These are phyloP conservation scores for Circinella minor DNA, from an alignment of 371 early-diverging fungal species.

Conservation along the genomic window DNA sequence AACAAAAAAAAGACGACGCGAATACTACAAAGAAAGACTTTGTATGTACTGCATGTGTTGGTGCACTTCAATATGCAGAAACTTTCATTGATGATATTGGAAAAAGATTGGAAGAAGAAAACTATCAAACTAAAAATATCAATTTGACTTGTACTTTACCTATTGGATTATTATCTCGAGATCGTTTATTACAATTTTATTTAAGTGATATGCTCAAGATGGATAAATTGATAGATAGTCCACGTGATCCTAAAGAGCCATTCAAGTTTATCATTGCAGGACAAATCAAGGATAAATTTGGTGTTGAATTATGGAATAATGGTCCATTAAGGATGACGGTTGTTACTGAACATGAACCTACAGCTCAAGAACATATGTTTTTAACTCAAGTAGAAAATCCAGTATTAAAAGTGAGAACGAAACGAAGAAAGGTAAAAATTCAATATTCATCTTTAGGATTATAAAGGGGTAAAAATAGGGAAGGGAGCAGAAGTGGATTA, in stretches of 20 bases:
- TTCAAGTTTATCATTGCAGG: slow-evolving; percentile 49
- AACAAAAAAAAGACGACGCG: not conserved
- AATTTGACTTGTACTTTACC: slow-evolving; percentile 59
- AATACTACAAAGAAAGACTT: not conserved
- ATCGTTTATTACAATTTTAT: slow-evolving; percentile 50
- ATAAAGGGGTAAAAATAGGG: too few species aligned
- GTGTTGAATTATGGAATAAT: slow-evolving; percentile 29
- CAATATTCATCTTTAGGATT: too few species aligned
- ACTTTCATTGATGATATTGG: slow-evolving; percentile 35
- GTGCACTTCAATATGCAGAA: slow-evolving; percentile 48
- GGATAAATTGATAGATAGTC: not conserved
- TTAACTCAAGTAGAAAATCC: slow-evolving; percentile 65
- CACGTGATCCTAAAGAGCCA: slow-evolving; percentile 53
- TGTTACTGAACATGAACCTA: slow-evolving; percentile 60
- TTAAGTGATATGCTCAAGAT: slow-evolving; percentile 25
- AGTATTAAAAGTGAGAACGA: slow-evolving; percentile 60
- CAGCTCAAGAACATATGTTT: slow-evolving; percentile 67
- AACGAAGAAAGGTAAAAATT: slow-evolving; percentile 54
- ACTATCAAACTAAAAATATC: slow-evolving; percentile 41
- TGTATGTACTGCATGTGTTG: slow-evolving; percentile 55
- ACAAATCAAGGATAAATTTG: slow-evolving; percentile 33
- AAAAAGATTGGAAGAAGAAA: slow-evolving; percentile 33
- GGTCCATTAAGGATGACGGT: slow-evolving; percentile 59
- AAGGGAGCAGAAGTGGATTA: too few species aligned
- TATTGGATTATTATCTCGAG: slow-evolving; percentile 52